Conservation (phyloP, 2,329 filamentous ascomycete species). For the Nothophoma quercina region DNA sequence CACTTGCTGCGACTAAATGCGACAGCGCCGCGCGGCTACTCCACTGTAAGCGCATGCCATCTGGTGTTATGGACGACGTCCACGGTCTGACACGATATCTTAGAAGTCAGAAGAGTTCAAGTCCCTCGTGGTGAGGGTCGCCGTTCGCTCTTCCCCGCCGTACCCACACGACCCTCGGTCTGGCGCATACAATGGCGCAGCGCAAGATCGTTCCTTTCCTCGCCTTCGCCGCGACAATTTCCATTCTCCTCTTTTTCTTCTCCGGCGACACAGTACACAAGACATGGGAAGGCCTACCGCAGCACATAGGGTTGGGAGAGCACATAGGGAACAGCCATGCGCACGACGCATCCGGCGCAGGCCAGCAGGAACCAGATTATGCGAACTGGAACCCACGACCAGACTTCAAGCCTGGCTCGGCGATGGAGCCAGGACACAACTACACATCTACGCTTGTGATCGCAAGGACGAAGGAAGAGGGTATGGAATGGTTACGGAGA, state of each 20-base stretch:
- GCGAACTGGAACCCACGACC: constrained; percentile 50
- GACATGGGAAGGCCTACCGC: constrained; percentile 50
- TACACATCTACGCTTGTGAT: constrained; percentile 65
- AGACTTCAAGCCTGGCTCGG: constrained; percentile 41
- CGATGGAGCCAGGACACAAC: constrained; percentile 53
- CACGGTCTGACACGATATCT: constrained; percentile 1
- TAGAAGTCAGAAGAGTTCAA: neutral
- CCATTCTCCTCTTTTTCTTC: constrained; percentile 53
- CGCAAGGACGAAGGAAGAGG: constrained; percentile 60
- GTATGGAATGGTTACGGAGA: constrained; percentile 62
- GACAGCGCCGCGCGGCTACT: constrained; percentile 9
- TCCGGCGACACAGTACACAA: constrained; percentile 42
- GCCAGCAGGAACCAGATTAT: constrained; percentile 39
- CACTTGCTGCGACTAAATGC: constrained; percentile 6
- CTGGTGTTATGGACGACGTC: neutral
- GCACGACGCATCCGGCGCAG: constrained; percentile 14
- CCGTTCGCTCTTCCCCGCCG: neutral
- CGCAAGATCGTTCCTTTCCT: constrained; percentile 42
- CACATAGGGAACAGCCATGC: constrained; percentile 31
- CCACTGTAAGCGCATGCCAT: constrained; percentile 11
- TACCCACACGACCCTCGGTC: neutral
- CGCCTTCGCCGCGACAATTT: constrained; percentile 34
- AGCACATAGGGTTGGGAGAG: constrained; percentile 52
- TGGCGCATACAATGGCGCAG: constrained; percentile 33
- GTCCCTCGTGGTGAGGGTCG: neutral